Evolutionary conservation across 2,329 filamentous ascomycete species (phyloP).

Genomic region (Trichophyton verrucosum): DNA sequence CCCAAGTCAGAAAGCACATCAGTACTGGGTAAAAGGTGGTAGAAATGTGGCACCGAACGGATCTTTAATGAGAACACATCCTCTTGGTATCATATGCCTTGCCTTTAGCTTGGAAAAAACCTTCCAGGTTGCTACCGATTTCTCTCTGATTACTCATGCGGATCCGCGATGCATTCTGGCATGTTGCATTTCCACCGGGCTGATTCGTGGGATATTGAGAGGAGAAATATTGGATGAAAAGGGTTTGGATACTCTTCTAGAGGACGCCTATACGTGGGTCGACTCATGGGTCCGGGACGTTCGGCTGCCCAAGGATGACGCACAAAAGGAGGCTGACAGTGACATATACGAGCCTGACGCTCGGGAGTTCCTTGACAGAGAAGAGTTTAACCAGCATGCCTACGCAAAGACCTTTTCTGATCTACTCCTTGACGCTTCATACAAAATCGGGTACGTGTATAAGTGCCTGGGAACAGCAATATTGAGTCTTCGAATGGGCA

Average conservation of each 20-base stretch:
- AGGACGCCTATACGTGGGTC: conserved; percentile 33
- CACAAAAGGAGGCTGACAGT: conserved; percentile 10
- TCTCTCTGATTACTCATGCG: conserved; percentile 38
- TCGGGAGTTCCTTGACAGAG: conserved; percentile 24
- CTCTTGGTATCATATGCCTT: conserved; percentile 39
- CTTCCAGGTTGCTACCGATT: conserved; percentile 32
- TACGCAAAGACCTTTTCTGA: conserved; percentile 27
- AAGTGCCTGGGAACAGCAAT: conserved; percentile 42
- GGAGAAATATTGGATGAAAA: conserved; percentile 33
- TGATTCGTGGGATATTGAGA: conserved; percentile 37
- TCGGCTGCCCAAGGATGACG: conserved; percentile 14
- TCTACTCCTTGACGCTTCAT: conserved; percentile 35
- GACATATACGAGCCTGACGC: not conserved
- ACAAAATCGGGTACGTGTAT: conserved; percentile 43
- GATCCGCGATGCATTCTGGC: conserved; percentile 42
- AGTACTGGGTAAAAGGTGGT: conserved; percentile 31
- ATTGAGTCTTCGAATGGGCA: conserved; percentile 33
- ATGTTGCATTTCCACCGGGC: conserved; percentile 37
- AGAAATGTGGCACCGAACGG: conserved; percentile 39
- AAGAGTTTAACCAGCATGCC: conserved; percentile 34
- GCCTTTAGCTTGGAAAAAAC: conserved; percentile 31
- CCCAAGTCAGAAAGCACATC: conserved; percentile 30
- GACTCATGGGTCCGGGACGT: conserved; percentile 18
- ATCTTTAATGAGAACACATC: conserved; percentile 43
- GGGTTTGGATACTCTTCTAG: conserved; percentile 33